Evolutionary conservation across 2,329 filamentous ascomycete genomes (phyloP).

Genomic region (Apiospora malaysiana): DNA sequence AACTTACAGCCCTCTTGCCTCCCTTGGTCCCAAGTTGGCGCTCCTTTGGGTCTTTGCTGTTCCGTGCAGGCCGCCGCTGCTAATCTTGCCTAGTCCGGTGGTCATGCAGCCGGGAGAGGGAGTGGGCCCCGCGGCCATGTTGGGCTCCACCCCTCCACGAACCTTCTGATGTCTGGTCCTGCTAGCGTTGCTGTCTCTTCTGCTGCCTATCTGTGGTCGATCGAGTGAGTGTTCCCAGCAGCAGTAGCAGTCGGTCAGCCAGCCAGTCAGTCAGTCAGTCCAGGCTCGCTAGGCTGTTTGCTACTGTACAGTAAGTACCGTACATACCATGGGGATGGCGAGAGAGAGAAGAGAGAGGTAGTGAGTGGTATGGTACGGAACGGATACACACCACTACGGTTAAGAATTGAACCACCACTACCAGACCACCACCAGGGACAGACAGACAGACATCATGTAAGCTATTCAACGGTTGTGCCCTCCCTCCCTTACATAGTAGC

Average conservation of each 20-base stretch:
- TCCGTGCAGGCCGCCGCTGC: constrained; percentile 16
- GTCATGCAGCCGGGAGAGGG: constrained; percentile 10
- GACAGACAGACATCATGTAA: not conserved
- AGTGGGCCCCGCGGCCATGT: not conserved
- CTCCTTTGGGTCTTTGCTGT: not conserved
- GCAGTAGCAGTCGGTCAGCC: no score
- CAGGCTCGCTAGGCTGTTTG: not conserved
- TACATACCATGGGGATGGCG: no score
- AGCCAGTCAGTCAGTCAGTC: not conserved
- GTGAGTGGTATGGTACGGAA: no score
- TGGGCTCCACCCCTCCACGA: constrained; percentile 11
- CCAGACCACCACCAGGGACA: not conserved
- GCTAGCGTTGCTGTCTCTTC: not conserved
- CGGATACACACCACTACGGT: not conserved
- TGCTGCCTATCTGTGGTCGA: constrained; percentile 1
- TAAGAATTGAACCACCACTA: not conserved
- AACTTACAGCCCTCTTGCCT: not conserved
- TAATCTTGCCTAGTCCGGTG: constrained; percentile 12
- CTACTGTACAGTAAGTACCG: not conserved
- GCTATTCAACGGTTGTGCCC: not conserved
- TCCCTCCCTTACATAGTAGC: not conserved
- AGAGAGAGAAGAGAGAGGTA: not conserved
- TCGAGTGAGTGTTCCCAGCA: not conserved
- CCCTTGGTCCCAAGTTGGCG: not conserved
- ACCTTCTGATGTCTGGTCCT: constrained; percentile 13